Percentiles rank a stretch among this genome's conserved stretches.
phyloP scores from a whole-genome alignment of 2,329 filamentous ascomycete species.

The Penicillium sp. region DNA sequence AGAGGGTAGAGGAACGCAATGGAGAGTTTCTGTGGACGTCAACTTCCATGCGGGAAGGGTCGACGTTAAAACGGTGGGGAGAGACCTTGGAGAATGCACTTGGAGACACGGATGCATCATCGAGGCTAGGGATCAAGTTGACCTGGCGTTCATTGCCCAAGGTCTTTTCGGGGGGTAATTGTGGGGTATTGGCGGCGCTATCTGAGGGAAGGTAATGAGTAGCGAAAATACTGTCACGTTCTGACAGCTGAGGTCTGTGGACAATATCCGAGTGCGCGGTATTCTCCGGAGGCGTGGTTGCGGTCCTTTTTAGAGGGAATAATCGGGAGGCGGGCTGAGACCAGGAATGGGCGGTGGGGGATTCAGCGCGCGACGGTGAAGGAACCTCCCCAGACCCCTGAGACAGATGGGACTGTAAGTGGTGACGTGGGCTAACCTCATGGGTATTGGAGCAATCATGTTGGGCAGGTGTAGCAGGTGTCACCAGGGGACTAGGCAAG shows the following conservation, averaged over 20 bases:
- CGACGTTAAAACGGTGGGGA: conserved; percentile 22
- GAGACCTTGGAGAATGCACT: conserved; percentile 25
- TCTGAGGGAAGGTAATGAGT: conserved; percentile 51
- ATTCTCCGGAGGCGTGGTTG: conserved; percentile 26
- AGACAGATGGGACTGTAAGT: conserved; percentile 24
- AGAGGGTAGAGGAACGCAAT: conserved; percentile 24
- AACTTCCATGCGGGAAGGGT: conserved; percentile 33
- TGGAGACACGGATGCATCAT: conserved; percentile 27
- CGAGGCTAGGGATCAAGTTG: conserved; percentile 25
- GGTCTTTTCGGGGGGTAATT: conserved; percentile 27
- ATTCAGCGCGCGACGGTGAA: conserved; percentile 30
- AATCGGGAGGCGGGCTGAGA: conserved; percentile 23
- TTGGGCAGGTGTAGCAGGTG: conserved; percentile 36
- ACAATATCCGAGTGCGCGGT: conserved; percentile 20
- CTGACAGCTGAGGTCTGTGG: conserved; percentile 47
- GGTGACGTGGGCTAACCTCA: conserved; percentile 30
- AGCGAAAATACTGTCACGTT: conserved; percentile 56
- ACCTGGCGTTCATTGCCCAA: conserved; percentile 26
- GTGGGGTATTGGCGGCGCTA: conserved; percentile 37
- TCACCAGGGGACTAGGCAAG: conserved; percentile 39
- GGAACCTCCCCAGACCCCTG: conserved; percentile 24
- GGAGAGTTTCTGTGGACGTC: conserved; percentile 28
- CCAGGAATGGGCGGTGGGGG: conserved; percentile 32
- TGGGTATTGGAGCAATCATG: conserved; percentile 29
- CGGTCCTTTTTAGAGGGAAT: conserved; percentile 31